phyloP scores from a whole-genome alignment of 192 early-diverging fungal genomes.

The Rhizoclosmatium globosum region DNA sequence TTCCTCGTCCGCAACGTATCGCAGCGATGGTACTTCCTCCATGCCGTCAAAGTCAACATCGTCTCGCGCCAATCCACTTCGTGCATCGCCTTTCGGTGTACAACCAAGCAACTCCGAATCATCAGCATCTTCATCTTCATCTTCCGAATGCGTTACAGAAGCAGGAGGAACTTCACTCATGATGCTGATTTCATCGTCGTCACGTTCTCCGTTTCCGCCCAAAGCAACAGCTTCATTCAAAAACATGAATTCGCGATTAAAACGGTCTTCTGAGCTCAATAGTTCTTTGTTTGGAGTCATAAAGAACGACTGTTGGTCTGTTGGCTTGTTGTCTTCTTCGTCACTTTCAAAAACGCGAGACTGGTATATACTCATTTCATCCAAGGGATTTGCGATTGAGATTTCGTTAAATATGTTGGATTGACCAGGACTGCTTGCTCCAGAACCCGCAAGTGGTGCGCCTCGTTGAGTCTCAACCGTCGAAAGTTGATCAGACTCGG shows the following conservation, averaged over 20 bases:
- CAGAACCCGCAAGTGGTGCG: too few relatives aligned
- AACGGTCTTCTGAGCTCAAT: background rate
- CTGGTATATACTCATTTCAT: slow-evolving; percentile 8
- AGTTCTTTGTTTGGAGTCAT: background rate
- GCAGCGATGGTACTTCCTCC: background rate
- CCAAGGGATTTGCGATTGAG: slow-evolving; percentile 6
- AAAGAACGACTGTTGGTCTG: background rate
- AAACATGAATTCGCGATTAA: background rate
- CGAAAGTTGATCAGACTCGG: background rate
- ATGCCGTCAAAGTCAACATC: background rate
- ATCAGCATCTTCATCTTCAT: background rate
- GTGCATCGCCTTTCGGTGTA: background rate
- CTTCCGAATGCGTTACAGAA: background rate
- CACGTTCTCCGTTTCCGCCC: background rate
- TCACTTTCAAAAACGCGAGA: background rate
- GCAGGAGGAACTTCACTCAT: background rate
- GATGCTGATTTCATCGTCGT: background rate
- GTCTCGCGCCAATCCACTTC: background rate
- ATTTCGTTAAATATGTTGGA: background rate
- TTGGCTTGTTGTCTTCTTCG: background rate
- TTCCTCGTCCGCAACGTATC: background rate
- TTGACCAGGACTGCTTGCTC: too few relatives aligned
- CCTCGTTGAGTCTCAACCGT: too few relatives aligned
- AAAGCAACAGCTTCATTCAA: background rate
- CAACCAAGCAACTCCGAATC: background rate